Percentiles rank a stretch among this genome's conserved stretches.
Evolutionary conservation across 345 rosid genomes (phyloP).

Genomic region (Populus tremula): DNA sequence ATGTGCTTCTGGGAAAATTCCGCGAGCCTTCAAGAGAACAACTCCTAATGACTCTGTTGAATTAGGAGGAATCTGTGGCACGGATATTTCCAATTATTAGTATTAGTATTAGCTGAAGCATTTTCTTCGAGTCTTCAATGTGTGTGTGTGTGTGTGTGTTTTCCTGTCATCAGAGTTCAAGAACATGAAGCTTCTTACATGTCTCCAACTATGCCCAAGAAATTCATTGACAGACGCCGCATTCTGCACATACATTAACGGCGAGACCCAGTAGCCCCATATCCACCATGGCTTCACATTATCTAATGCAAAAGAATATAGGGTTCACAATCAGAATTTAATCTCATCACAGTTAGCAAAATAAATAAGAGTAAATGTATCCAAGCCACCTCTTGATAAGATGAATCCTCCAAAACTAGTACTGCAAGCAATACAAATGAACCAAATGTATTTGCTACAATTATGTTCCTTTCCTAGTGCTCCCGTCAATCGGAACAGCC

Average conservation of each 20-base stretch:
- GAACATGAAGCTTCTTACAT: constrained; percentile 39
- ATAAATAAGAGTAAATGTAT: background rate
- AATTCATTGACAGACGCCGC: constrained; percentile 62
- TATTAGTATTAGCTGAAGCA: background rate
- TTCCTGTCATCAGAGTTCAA: background rate
- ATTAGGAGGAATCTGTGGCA: constrained; percentile 45
- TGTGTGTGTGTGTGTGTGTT: no score
- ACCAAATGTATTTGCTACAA: constrained; percentile 60
- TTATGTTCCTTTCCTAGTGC: constrained; percentile 55
- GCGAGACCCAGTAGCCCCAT: constrained; percentile 74
- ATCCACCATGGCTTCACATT: constrained; percentile 59
- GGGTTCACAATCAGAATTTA: constrained; percentile 13
- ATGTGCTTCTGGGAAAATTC: constrained; percentile 58
- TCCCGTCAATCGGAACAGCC: constrained; percentile 49
- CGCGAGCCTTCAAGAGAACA: constrained; percentile 56
- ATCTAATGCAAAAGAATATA: constrained; percentile 28
- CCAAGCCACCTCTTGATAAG: constrained; percentile 44
- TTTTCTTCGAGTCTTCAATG: background rate
- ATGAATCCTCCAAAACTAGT: constrained; percentile 57
- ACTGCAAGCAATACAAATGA: constrained; percentile 46
- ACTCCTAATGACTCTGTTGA: constrained; percentile 73
- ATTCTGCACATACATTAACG: constrained; percentile 63
- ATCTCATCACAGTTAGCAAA: background rate
- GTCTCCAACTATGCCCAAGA: constrained; percentile 58
- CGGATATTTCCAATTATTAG: background rate